Evolutionary conservation across 176 grass and related monocot species (phyloP), one percentile per base, ranked within the genome.

Genomic region (Pharus latifolius): DNA sequence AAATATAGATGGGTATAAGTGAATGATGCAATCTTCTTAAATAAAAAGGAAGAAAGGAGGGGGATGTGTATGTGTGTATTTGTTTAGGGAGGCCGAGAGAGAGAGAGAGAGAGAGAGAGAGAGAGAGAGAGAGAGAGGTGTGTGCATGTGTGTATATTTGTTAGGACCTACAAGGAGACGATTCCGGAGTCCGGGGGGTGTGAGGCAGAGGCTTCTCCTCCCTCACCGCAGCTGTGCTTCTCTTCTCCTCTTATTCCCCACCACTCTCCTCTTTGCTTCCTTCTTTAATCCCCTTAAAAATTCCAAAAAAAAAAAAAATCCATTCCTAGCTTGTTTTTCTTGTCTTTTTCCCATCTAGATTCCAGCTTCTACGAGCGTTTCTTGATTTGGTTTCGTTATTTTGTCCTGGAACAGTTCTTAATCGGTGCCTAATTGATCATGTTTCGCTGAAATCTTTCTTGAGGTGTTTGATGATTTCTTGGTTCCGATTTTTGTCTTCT

Each of bases 391-490:
- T 64, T 83, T 56, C 31, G 50, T n/a, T n/a, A n/a, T 65, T 84
- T 70, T 78, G 55, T 75, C 63, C 15, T 61, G 62, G 20, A n/a
- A n/a, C 51, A 65, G 40, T 51, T n/a, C 48, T 46, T 38, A 19
- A 7, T 9, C 2, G 10, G 27, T 65, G 50, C 60, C 42, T 60
- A 67, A 35, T 78, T n/a, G 41, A 6, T 65, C 17, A 9, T 52
- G n/a, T 33, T 63, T 67, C 4, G 17, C 27, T n/a, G 25, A n/a
- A n/a, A n/a, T n/a, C n/a, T 56, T 63, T 22, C 20, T 9, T 12
- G 47, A 55, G 76, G 79, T 91, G 78, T 51, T 60, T 34, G 70
- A 83, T 88, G 59, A 25, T 73, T 49, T 63, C 13, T 60, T 60
- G 52, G 60, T 22, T 51, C 55, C 17, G 45, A 20, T 53, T 49